These are phyloP conservation scores for Rhododendron ovatum DNA, from an alignment of 148 eudicot species.

Conservation along the genomic window DNA sequence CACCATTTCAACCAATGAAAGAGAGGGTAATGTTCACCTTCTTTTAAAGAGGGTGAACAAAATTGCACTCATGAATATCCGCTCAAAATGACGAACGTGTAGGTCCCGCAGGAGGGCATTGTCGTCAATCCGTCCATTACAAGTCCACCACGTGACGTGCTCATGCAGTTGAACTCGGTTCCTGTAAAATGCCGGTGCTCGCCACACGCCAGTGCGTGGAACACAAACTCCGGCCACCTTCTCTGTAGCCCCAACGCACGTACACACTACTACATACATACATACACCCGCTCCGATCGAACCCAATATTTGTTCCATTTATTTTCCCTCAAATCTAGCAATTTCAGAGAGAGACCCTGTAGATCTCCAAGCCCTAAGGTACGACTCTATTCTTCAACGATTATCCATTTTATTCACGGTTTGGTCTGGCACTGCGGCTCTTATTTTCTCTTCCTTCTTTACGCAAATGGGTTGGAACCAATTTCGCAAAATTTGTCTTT, in stretches of 20 bases:
- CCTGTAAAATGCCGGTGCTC: background rate
- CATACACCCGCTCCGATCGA: background rate
- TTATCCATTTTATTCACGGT: background rate
- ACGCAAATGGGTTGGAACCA: background rate
- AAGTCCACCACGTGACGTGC: constrained; percentile 9
- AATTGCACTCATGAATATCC: too few species aligned
- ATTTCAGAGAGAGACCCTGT: background rate
- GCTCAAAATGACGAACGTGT: background rate
- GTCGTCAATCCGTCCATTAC: background rate
- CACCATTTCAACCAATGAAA: too few species aligned
- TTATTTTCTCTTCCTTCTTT: background rate
- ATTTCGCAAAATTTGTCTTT: background rate
- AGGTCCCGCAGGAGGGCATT: background rate
- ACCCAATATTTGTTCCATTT: too few species aligned
- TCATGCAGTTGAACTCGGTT: background rate
- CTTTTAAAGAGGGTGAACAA: too few species aligned
- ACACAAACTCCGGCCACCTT: background rate
- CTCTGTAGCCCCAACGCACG: background rate
- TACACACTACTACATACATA: too few species aligned
- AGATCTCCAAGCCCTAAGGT: background rate
- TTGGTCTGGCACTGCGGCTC: background rate
- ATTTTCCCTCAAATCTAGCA: background rate
- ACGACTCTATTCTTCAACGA: background rate
- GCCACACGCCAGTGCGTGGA: constrained; percentile 7
- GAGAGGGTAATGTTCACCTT: too few species aligned